Base-by-base conservation (phyloP, 2,329 filamentous ascomycete species). In the Talaromyces rugulosus region DNA sequence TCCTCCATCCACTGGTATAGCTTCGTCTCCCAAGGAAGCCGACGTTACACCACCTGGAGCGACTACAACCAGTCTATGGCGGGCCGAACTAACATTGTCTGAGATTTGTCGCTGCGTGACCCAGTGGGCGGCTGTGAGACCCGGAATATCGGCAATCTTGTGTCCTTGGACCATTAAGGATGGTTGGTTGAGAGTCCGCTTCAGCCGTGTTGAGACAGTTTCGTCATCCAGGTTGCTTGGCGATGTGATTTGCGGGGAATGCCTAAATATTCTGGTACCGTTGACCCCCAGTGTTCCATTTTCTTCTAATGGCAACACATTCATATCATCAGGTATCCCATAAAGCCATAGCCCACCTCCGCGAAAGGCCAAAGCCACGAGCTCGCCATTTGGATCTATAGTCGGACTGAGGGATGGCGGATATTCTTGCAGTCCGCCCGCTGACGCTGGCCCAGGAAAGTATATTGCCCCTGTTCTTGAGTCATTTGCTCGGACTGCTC, bases 341-440 rank as follows among this genome's bases (percentile, higher is more conserved):
- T 94, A 94, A 2, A 94, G 75, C 89, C 90, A 94, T 5, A 95
- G 78, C 28, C 91, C 86, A 61, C 84, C 87, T 14, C 85, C 86
- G 62, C 89, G 82, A 66, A 93, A 93, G 0, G 89, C 90, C 11
- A 90, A 84, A 18, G 89, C 87, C 27, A 91, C 87, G 30, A 94
- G 79, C 57, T 92, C 88, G 16, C 90, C 90, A 62, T 83, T 80
- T 61, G 83, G 83, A n/a, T 86, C 89, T 2, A 88, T 84, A 3
- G 89, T 82, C 11, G 91, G 89, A 33, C 90, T 73, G 8, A 89
- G 90, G 61, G 82, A 87, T 1, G 91, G 91, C 3, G 87, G 73
- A 11, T 89, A 78, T 61, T 86, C 87, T n/a, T 82, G 80, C 57
- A 83, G 81, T 6, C 72, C 72, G 14, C 72, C 68, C 14, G 68